Evolutionary conservation across 208 protist genomes (phyloP).

Genomic region (Crithidia brevicula): DNA sequence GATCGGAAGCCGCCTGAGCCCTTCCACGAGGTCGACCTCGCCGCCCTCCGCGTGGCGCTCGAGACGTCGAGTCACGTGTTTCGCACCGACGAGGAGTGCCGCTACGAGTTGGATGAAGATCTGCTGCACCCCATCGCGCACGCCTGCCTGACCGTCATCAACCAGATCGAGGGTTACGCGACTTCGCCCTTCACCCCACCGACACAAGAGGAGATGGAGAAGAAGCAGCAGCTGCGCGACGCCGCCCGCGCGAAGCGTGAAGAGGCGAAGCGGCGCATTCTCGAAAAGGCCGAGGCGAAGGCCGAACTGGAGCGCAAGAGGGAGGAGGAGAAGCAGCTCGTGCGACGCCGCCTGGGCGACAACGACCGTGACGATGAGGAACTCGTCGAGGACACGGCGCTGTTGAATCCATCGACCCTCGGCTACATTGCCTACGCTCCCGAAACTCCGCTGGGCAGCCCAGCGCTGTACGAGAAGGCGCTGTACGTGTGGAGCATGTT

Average conservation of each 20-base stretch:
- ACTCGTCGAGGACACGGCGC: conserved; percentile 52
- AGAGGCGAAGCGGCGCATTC: conserved; percentile 45
- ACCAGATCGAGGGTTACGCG: conserved; percentile 83
- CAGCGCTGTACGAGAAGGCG: conserved; percentile 66
- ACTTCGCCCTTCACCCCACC: conserved; percentile 61
- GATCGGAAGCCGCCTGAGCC: conserved; percentile 58
- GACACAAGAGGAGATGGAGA: conserved; percentile 50
- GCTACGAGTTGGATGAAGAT: conserved; percentile 87
- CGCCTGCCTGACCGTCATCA: conserved; percentile 72
- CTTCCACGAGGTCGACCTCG: conserved; percentile 65
- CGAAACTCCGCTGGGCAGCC: conserved; percentile 39
- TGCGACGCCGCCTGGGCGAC: conserved; percentile 56
- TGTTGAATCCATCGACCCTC: conserved; percentile 43
- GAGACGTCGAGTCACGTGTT: conserved; percentile 51
- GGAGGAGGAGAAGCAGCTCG: conserved; percentile 65
- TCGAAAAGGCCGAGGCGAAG: conserved; percentile 50
- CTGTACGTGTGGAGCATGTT: conserved; percentile 83
- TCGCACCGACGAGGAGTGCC: conserved; percentile 75
- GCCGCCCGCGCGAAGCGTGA: conserved; percentile 69
- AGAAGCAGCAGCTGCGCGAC: conserved; percentile 62
- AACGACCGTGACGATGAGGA: conserved; percentile 34
- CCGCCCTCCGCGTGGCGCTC: conserved; percentile 41
- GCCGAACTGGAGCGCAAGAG: conserved; percentile 58
- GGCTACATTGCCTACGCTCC: conserved; percentile 63
- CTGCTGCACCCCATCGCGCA: conserved; percentile 87